Conservation (phyloP, 2,329 filamentous ascomycete genomes). For the Clarireedia monteithiana region DNA sequence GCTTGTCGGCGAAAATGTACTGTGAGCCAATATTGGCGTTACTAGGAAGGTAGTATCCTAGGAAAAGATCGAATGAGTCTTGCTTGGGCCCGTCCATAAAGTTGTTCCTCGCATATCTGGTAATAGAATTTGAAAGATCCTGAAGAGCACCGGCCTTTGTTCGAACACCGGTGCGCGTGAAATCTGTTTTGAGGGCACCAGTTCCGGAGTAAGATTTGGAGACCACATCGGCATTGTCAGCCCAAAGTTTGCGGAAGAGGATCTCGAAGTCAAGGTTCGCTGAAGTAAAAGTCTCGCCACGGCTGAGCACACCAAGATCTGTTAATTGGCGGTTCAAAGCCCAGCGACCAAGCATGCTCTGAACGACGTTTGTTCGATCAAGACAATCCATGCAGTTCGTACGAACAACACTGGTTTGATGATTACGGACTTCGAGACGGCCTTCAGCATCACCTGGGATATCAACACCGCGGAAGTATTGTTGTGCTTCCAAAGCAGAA, state of each 20-base stretch:
- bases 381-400: conserved; percentile 99
- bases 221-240: conserved; percentile 94
- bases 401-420: conserved; percentile 84
- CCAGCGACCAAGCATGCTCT: conserved; percentile 91
- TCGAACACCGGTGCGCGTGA: conserved; percentile 85
- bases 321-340: conserved; percentile 82
- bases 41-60: conserved; percentile 76
- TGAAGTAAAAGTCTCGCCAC: conserved; percentile 66
- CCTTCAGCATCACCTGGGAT: conserved; percentile 65
- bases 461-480: conserved; percentile 90
- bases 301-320: conserved; percentile 70
- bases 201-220: conserved; percentile 91
- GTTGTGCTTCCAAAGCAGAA: conserved; percentile 67
- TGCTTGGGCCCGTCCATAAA: conserved; percentile 90
- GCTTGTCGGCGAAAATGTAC: conserved; percentile 72
- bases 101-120: conserved; percentile 88
- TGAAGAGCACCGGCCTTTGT: conserved; percentile 80
- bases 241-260: conserved; percentile 95
- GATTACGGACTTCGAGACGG: conserved; percentile 68
- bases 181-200: conserved; percentile 94
- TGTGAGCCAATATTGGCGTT: conserved; percentile 54
- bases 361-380: conserved; percentile 94
- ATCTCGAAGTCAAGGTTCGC: conserved; percentile 78
- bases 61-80: conserved; percentile 91
- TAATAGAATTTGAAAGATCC: conserved; percentile 81